These are phyloP conservation scores for Talaromyces sp. DNA, from an alignment of 2,329 filamentous ascomycete species.

Conservation along the genomic window DNA sequence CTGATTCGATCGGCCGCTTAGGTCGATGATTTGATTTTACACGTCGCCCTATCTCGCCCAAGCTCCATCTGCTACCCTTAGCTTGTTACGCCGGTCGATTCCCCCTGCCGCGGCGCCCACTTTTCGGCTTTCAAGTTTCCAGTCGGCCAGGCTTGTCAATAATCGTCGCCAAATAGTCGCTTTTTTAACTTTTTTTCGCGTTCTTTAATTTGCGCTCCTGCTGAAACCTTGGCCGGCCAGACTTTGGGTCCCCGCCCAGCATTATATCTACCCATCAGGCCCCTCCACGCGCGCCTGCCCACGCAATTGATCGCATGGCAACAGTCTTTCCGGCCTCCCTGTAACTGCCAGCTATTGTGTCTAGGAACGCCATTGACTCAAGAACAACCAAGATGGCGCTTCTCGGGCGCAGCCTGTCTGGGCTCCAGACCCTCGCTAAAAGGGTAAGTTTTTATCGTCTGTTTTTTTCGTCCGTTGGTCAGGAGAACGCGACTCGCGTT, in stretches of 20 bases:
- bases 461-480: background rate
- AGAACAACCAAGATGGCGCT: constrained; percentile 1
- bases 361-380: background rate
- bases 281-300: background rate
- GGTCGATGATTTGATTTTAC: background rate
- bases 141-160: background rate
- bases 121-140: background rate
- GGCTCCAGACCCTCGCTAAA: constrained; percentile 2
- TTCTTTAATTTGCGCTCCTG: background rate
- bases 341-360: background rate
- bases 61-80: background rate
- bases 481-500: background rate
- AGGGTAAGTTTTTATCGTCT: background rate
- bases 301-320: background rate
- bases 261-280: background rate
- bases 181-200: background rate
- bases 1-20: background rate
- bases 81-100: background rate
- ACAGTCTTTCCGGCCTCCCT: background rate
- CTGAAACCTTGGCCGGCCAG: background rate
- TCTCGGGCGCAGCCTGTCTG: constrained; percentile 6
- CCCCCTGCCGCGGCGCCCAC: background rate
- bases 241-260: background rate
- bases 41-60: background rate
- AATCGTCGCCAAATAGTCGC: background rate